A percentile compares a stretch with the other conserved stretches of the same genome.
These are phyloP conservation scores for Peronospora farinosa DNA, from an alignment of 352 stramenopile genomes.

Conservation along the genomic window DNA sequence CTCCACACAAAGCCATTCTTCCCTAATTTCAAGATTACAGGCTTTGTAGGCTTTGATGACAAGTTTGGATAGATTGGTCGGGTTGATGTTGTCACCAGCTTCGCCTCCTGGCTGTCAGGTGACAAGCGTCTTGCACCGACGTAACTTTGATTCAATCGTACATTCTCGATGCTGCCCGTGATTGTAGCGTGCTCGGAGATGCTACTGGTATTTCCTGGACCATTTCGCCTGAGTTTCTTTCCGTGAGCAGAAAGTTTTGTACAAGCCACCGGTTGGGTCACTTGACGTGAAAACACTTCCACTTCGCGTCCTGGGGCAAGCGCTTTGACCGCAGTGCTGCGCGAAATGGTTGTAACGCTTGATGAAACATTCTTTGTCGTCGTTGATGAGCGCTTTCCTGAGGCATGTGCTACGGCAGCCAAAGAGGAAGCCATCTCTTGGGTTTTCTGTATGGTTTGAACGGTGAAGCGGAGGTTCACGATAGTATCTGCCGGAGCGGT, in stretches of 20 bases:
- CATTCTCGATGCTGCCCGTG: constrained; percentile 10
- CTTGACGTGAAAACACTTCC: constrained; percentile 11
- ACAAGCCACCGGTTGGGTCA: constrained; percentile 21
- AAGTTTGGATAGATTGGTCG: constrained; percentile 78
- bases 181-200: constrained; percentile 1
- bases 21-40: constrained; percentile 93
- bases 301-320: constrained; percentile 15
- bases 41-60: constrained; percentile 95
- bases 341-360: constrained; percentile 5
- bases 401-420: background rate
- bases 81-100: constrained; percentile 16
- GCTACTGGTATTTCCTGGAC: constrained; percentile 7
- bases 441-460: constrained; percentile 6
- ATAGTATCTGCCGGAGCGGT: constrained; percentile 22
- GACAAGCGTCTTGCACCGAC: constrained; percentile 10
- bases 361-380: constrained; percentile 10
- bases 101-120: constrained; percentile 5
- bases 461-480: constrained; percentile 11
- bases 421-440: constrained; percentile 10
- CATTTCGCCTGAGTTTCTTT: constrained; percentile 15
- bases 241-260: constrained; percentile 19
- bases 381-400: constrained; percentile 10
- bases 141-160: constrained; percentile 12
- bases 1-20: constrained; percentile 92
- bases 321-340: constrained; percentile 2